phyloP scores from a whole-genome alignment of 2,329 filamentous ascomycete species.

The Colletotrichum sp. region DNA sequence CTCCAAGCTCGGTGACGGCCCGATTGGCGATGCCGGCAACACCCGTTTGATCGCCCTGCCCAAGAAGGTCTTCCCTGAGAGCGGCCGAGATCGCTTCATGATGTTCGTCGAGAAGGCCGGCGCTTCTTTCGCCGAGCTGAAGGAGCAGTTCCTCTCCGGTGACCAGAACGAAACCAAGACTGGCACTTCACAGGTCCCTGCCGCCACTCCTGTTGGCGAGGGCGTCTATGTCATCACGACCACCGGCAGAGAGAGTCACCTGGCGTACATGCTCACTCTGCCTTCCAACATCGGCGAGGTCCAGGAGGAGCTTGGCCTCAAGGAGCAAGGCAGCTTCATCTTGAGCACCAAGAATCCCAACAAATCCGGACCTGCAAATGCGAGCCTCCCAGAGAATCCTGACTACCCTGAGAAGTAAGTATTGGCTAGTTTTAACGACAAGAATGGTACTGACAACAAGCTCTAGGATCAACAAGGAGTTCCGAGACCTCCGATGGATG shows the following conservation, averaged over 20 bases:
- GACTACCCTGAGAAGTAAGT: conserved; percentile 74
- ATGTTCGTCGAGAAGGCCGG: conserved; percentile 81
- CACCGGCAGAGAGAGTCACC: conserved; percentile 73
- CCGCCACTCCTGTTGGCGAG: conserved; percentile 79
- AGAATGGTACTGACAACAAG: not conserved
- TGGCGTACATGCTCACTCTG: conserved; percentile 81
- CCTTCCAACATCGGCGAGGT: conserved; percentile 73
- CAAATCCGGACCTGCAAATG: conserved; percentile 67
- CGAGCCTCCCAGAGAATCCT: conserved; percentile 66
- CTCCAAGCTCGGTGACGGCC: conserved; percentile 65
- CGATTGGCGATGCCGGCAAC: conserved; percentile 58
- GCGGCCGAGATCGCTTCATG: conserved; percentile 74
- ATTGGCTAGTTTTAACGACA: not conserved
- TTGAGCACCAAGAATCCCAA: conserved; percentile 82
- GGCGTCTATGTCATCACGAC: conserved; percentile 84
- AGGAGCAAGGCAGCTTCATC: conserved; percentile 76
- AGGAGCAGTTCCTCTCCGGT: conserved; percentile 71
- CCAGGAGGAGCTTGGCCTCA: conserved; percentile 76
- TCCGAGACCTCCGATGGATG: conserved; percentile 75
- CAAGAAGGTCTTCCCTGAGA: conserved; percentile 81
- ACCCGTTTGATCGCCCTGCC: conserved; percentile 79
- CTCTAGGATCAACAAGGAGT: conserved; percentile 70
- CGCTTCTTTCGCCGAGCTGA: conserved; percentile 70
- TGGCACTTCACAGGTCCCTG: conserved; percentile 70
- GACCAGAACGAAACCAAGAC: conserved; percentile 80